Evolutionary conservation across 176 grass and related monocot species (phyloP).

Genomic region (Pontederia paniculata): DNA sequence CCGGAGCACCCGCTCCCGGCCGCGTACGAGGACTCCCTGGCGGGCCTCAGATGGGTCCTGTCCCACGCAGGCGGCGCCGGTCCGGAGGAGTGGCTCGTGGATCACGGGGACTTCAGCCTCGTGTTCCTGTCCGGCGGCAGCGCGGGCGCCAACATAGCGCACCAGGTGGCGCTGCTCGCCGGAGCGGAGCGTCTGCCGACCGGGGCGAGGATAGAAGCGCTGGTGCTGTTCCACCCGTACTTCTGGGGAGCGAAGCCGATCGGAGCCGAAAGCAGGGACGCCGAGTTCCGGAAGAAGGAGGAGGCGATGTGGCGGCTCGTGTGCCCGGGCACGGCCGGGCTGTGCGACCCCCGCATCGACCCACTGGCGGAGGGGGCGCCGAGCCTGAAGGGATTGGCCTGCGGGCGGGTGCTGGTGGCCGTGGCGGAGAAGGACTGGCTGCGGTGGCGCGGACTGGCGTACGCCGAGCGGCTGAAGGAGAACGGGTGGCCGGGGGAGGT

Average conservation of each 20-base stretch:
- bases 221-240: conserved; percentile 41
- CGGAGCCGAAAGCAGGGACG: conserved; percentile 14
- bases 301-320: conserved; percentile 39
- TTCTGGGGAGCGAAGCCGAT: conserved; percentile 43
- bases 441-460: conserved; percentile 36
- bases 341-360: conserved; percentile 38
- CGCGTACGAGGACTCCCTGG: too few species aligned
- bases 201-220: conserved; percentile 25
- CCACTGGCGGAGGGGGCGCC: conserved; percentile 40
- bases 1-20: too few species aligned
- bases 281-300: conserved; percentile 26
- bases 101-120: not conserved
- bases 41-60: too few species aligned
- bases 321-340: conserved; percentile 33
- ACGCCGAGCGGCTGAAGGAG: conserved; percentile 33
- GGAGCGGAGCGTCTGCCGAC: not conserved
- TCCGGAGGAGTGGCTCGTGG: not conserved
- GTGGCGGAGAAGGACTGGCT: conserved; percentile 41
- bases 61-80: too few species aligned
- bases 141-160: conserved; percentile 10
- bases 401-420: conserved; percentile 43
- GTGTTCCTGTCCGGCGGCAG: conserved; percentile 10
- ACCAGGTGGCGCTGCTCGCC: conserved; percentile 33
- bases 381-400: conserved; percentile 39
- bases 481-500: conserved; percentile 35